Base-by-base conservation (phyloP, 371 early-diverging fungal genomes). In the Umbelopsis sp. region DNA sequence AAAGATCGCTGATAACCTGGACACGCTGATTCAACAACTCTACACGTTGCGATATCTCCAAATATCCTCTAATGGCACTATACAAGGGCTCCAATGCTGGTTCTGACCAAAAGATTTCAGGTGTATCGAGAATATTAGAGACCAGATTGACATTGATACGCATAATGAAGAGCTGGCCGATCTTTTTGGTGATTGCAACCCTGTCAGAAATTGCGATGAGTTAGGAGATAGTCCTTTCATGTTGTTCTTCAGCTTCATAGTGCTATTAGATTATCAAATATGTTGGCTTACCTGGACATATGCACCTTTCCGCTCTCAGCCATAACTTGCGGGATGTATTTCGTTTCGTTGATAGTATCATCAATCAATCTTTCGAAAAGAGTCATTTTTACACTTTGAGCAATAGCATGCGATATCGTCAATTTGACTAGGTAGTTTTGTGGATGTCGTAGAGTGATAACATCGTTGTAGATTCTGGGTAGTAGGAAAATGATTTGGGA, bases 61-160 rank as follows among this genome's bases (percentile, higher is more conserved):
- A 78, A 63, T 91, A 91, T 24, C 91, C 89, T 64, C 94, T 82
- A 38, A 91, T 90, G 4, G 93, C 92, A 68, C 84, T 83, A 65
- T 93, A 95, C 35, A 95, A 70, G 12, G 92, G 93, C 69, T 93
- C 91, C 48, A 93, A 78, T 14, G 90, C 84, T 7, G 94, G 94
- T 67, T 94, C 92, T 12, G 92, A 90, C 94, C 94, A 94, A 67
- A 94, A 94, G 48, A 94, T 89, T 70, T 96, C 95, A 41, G 95
- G 96, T 37, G 91, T 91, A 73, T 95, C 94, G 68, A 94, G 80
- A 18, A 94, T 90, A 63, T 92, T 92, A 50, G 87, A 87, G 16
- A 96, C 95, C 20, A 95, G 80, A 72, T 94, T 94, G 63, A 95
- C 94, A 70, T 95, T 93, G 78, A 94, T 93, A 9, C 96, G 87